Percentiles rank a stretch among this genome's conserved stretches.
These are phyloP conservation scores for Amesomyces nigricolor DNA, from an alignment of 2,329 filamentous ascomycete genomes.

Conservation along the genomic window DNA sequence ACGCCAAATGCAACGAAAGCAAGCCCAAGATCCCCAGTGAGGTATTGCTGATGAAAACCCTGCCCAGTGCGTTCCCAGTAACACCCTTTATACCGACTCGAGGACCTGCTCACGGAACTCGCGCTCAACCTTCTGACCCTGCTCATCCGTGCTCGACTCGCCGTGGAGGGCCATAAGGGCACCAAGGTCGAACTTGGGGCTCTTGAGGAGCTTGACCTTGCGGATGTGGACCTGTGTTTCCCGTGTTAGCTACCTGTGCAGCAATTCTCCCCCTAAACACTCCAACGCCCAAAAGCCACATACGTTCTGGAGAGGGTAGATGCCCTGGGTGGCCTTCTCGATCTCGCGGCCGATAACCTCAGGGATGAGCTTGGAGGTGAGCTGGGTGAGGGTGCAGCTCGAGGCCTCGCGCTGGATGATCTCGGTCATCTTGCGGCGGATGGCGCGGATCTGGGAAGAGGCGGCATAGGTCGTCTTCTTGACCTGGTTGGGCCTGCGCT, in stretches of 20 bases:
- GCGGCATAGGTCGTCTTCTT: slow-evolving; percentile 99
- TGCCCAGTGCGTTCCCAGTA: slow-evolving; percentile 42
- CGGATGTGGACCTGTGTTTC: slow-evolving; percentile 84
- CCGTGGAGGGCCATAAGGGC: slow-evolving; percentile 94
- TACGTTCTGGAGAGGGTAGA: slow-evolving; percentile 99
- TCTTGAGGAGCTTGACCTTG: slow-evolving; percentile 99
- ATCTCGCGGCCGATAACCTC: slow-evolving; percentile 99
- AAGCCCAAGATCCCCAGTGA: slow-evolving; percentile 42
- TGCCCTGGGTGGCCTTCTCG: slow-evolving; percentile 98
- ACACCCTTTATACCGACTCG: slow-evolving; percentile 74
- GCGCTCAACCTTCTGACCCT: slow-evolving; percentile 96
- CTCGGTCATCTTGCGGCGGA: slow-evolving; percentile 99
- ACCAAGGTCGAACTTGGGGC: slow-evolving; percentile 98
- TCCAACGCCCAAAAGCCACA: slow-evolving; percentile 31
- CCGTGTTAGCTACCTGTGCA: slow-evolving; percentile 19
- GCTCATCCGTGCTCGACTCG: slow-evolving; percentile 92
- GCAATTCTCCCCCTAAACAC: background rate
- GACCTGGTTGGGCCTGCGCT: slow-evolving; percentile 98
- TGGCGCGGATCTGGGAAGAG: slow-evolving; percentile 93
- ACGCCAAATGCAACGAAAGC: slow-evolving; percentile 45
- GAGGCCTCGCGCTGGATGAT: slow-evolving; percentile 96
- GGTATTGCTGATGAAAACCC: slow-evolving; percentile 37
- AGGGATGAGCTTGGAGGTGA: slow-evolving; percentile 97
- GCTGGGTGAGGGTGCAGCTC: slow-evolving; percentile 89
- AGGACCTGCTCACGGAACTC: slow-evolving; percentile 99